Conservation (phyloP, 306 rosid genomes). For the barrel medic (Medicago truncatula) region DNA sequence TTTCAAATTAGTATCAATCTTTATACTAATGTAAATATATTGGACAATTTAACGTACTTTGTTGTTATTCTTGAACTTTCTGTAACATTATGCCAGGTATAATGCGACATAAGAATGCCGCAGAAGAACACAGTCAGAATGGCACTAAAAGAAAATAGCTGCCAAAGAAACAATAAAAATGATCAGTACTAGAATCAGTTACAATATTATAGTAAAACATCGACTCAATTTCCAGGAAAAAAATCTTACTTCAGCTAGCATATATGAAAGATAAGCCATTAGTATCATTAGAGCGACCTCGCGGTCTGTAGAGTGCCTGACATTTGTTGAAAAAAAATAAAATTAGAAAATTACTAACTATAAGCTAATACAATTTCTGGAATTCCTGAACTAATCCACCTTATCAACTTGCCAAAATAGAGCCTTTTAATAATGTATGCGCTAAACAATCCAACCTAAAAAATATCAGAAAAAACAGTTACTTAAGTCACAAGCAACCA, state of each 20-base stretch:
- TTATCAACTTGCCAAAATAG: constrained; percentile 84
- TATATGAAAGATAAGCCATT: constrained; percentile 96
- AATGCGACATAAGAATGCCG: constrained; percentile 99
- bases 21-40: constrained; percentile 10
- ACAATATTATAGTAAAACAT: not conserved
- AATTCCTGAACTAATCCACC: constrained; percentile 15
- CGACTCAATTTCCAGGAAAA: constrained; percentile 3
- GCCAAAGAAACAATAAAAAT: constrained; percentile 43
- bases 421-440: constrained; percentile 81
- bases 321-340: constrained; percentile 4
- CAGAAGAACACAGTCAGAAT: constrained; percentile 98
- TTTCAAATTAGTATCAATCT: not conserved
- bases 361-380: not conserved
- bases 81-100: constrained; percentile 98
- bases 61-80: constrained; percentile 97
- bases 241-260: constrained; percentile 81
- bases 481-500: constrained; percentile 9
- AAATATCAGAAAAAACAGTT: constrained; percentile 1
- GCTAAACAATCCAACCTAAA: constrained; percentile 87
- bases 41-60: constrained; percentile 62
- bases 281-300: constrained; percentile 98
- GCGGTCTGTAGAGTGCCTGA: constrained; percentile 91
- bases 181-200: constrained; percentile 24
- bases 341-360: constrained; percentile 25
- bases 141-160: constrained; percentile 91